Base-by-base conservation (phyloP, 2,329 filamentous ascomycete species). In the Ceratocystis harringtonii region DNA sequence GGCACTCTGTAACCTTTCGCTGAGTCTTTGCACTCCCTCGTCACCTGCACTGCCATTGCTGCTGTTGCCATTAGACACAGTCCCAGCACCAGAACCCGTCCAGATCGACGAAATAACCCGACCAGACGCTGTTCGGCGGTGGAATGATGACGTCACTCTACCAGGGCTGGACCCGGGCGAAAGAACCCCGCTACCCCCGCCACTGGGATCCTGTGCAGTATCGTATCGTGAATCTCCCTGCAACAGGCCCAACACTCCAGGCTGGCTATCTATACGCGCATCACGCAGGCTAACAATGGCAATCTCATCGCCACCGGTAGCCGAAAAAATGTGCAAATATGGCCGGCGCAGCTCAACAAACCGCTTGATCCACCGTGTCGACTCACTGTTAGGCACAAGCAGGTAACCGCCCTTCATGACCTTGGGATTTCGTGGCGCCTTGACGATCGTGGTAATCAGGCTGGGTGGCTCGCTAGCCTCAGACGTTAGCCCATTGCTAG, bases 271-370 rank as follows among this genome's bases (percentile, higher is more conserved):
- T 10, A 99, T 86, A n/a, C 92, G 83, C 6, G 90, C 88, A 72
- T 96, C 95, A 44, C 87, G 84, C 65, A 99, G 79, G 72, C 92
- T 95, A 70, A 97, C 89, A 8, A 94, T 86, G 64, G 87, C 90
- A 58, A 96, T 82, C 75, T 96, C 92, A 70, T 97, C 94, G 19
- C 92, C 92, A 50, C 95, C 89, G 0, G 86, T 84, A 0, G 88
- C 86, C 28, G 84, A 88, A 76, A 97, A 90, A 44, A 99, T 84
- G 74, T 97, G 91, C 64, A 99, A 80, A 73, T 97, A 99, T 0
- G 94, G 94, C 63, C 88, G 83, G 41, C 94, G 84, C 32, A 99
- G 82, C 76, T 99, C 94, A 62, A 96, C 90, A 72, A 95, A 97
- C 52, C 92, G 86, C 70, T 92, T 90, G 32, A 94, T 83, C 94